Evolutionary conservation across 2,329 filamentous ascomycete genomes (phyloP).

Genomic region (Botryotinia globosa): DNA sequence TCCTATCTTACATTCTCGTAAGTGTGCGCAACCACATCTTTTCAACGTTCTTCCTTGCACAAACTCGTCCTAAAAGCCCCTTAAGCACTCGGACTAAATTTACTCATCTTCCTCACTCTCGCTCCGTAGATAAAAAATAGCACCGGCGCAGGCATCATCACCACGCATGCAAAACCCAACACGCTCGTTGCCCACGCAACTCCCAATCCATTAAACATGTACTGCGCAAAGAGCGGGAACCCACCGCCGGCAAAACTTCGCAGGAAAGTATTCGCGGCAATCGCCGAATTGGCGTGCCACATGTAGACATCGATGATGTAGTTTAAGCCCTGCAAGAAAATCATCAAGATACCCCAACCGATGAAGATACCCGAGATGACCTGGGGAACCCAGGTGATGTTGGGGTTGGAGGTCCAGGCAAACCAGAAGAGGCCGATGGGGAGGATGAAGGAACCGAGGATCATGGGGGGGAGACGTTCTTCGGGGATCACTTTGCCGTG

Average conservation of each 20-base stretch:
- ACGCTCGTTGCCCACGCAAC: slow-evolving; percentile 43
- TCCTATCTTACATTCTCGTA: background rate
- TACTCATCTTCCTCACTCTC: slow-evolving; percentile 44
- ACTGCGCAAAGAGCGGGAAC: slow-evolving; percentile 60
- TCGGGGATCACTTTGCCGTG: slow-evolving; percentile 65
- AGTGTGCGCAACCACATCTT: too few species aligned
- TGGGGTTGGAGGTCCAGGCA: slow-evolving; percentile 57
- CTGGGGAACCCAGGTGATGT: slow-evolving; percentile 64
- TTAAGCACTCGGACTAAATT: slow-evolving; percentile 35
- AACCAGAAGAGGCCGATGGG: slow-evolving; percentile 74
- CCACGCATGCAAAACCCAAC: slow-evolving; percentile 20
- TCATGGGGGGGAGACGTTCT: slow-evolving; percentile 63
- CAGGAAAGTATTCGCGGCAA: slow-evolving; percentile 58
- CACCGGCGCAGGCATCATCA: slow-evolving; percentile 2
- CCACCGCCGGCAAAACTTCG: slow-evolving; percentile 54
- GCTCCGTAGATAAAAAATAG: slow-evolving; percentile 14
- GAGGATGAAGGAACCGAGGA: slow-evolving; percentile 58
- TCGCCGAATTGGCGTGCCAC: slow-evolving; percentile 52
- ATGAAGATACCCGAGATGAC: slow-evolving; percentile 60
- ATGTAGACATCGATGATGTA: slow-evolving; percentile 58
- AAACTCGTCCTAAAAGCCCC: background rate
- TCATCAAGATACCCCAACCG: slow-evolving; percentile 62
- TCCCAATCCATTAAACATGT: slow-evolving; percentile 45
- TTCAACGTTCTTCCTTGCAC: background rate
- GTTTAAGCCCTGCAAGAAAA: slow-evolving; percentile 32